phyloP scores from a whole-genome alignment of 257 asterid species.

The Solanum paucissectum region DNA sequence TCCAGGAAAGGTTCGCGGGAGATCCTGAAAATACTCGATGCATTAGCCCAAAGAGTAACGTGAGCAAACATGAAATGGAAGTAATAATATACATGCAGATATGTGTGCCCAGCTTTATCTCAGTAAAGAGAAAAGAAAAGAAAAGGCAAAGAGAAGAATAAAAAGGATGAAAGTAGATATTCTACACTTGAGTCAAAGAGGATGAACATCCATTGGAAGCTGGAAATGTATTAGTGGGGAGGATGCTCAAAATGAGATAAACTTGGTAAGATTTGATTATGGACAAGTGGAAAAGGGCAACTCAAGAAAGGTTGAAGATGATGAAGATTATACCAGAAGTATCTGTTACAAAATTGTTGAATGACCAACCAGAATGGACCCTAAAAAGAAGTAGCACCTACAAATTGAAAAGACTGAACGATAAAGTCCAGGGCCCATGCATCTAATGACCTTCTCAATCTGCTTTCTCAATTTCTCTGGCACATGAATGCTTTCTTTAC shows the following conservation, averaged over 20 bases:
- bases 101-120: background rate
- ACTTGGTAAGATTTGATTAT: background rate
- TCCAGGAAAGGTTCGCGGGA: slow-evolving; percentile 90
- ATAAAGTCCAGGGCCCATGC: slow-evolving; percentile 96
- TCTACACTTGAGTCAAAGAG: background rate
- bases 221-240: background rate
- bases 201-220: background rate
- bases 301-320: slow-evolving; percentile 6
- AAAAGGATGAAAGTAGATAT: background rate
- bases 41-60: slow-evolving; percentile 14
- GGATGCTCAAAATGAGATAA: background rate
- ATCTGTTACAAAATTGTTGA: slow-evolving; percentile 22
- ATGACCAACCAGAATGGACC: slow-evolving; percentile 53
- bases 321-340: slow-evolving; percentile 9
- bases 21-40: slow-evolving; percentile 48
- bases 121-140: background rate
- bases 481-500: slow-evolving; percentile 25
- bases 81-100: background rate
- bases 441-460: slow-evolving; percentile 99
- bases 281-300: background rate
- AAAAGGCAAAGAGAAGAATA: background rate
- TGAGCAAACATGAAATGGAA: slow-evolving; percentile 1
- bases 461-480: slow-evolving; percentile 82
- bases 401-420: slow-evolving; percentile 75
- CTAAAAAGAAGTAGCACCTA: slow-evolving; percentile 96